Conservation (phyloP, 805 yeast species). For the Ogataea sp. region DNA sequence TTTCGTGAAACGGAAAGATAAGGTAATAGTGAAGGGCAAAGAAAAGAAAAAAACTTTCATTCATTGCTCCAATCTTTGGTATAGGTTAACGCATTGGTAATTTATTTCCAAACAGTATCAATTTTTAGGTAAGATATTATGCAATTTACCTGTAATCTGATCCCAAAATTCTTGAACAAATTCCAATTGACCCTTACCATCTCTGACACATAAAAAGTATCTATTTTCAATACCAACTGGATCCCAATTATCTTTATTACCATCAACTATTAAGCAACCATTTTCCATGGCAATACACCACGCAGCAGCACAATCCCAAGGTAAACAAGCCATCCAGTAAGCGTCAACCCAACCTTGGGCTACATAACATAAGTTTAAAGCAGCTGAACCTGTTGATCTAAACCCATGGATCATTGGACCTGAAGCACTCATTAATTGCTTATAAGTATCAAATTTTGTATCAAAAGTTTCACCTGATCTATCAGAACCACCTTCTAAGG, state of each 20-base stretch:
- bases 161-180: slow-evolving; percentile 5
- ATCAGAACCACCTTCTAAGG: slow-evolving; percentile 56
- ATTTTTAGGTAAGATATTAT: background rate
- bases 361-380: slow-evolving; percentile 50
- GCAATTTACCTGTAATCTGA: slow-evolving; percentile 3
- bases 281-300: slow-evolving; percentile 54
- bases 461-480: slow-evolving; percentile 44
- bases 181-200: slow-evolving; percentile 3
- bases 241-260: slow-evolving; percentile 28
- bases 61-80: too few relatives aligned
- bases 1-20: too few relatives aligned
- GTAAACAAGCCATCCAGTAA: slow-evolving; percentile 55
- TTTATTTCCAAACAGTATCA: background rate
- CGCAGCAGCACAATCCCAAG: slow-evolving; percentile 67
- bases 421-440: slow-evolving; percentile 26
- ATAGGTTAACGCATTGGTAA: too few relatives aligned
- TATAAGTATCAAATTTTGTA: slow-evolving; percentile 40
- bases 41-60: too few relatives aligned
- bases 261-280: slow-evolving; percentile 52
- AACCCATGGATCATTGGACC: slow-evolving; percentile 58
- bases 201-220: slow-evolving; percentile 5
- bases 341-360: slow-evolving; percentile 53
- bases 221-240: slow-evolving; percentile 4
- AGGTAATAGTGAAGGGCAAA: too few relatives aligned
- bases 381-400: slow-evolving; percentile 57